Conservation (phyloP, 805 yeast genomes). For the Wickerhamomyces sydowiorum region DNA sequence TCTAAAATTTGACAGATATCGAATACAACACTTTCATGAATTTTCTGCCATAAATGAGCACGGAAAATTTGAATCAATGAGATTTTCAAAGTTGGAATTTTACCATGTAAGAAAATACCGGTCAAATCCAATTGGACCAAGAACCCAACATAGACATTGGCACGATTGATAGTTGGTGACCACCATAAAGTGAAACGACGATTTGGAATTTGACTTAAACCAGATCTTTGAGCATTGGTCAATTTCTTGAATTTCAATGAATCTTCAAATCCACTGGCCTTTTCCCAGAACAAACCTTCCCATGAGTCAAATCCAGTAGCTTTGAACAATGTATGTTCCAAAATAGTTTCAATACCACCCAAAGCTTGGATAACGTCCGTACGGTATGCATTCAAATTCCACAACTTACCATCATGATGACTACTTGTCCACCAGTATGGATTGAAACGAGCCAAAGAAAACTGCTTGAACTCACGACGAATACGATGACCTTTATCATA, state of each 20-base stretch:
- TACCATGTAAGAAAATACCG: slow-evolving; percentile 95
- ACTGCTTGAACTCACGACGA: slow-evolving; percentile 74
- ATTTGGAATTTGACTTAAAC: slow-evolving; percentile 95
- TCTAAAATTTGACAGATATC: slow-evolving; percentile 92
- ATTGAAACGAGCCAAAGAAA: slow-evolving; percentile 61
- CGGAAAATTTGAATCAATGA: slow-evolving; percentile 94
- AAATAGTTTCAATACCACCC: slow-evolving; percentile 94
- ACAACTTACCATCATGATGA: slow-evolving; percentile 91
- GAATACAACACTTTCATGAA: slow-evolving; percentile 91
- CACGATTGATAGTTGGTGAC: slow-evolving; percentile 98
- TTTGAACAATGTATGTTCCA: slow-evolving; percentile 90
- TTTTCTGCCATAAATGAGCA: slow-evolving; percentile 98
- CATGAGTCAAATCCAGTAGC: slow-evolving; percentile 98
- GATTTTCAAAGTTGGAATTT: slow-evolving; percentile 93
- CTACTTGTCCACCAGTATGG: slow-evolving; percentile 97
- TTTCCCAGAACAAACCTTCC: slow-evolving; percentile 99
- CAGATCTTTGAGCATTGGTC: slow-evolving; percentile 96
- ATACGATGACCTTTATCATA: slow-evolving; percentile 91
- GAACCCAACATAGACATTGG: slow-evolving; percentile 97
- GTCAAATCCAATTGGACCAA: slow-evolving; percentile 93
- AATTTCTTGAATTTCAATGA: slow-evolving; percentile 89
- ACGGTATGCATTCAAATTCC: slow-evolving; percentile 90
- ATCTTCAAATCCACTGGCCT: slow-evolving; percentile 95
- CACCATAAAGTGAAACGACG: slow-evolving; percentile 98
- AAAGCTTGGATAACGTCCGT: slow-evolving; percentile 95